Conservation (phyloP, 805 yeast genomes). For the Torulaspora maleeae region DNA sequence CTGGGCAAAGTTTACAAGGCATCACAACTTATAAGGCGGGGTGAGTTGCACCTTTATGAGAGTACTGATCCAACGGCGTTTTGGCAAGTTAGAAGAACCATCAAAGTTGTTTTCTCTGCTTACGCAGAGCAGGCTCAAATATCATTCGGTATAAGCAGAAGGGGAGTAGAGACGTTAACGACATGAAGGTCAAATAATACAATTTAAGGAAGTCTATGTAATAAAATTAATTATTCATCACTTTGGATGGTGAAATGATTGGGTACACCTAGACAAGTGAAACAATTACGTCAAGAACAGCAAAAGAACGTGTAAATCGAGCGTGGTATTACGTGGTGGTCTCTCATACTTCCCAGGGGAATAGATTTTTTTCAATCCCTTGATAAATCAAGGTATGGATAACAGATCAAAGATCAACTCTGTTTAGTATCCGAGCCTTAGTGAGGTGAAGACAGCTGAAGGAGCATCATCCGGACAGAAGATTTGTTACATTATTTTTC, state of each 20-base stretch:
- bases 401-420: not conserved
- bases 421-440: not conserved
- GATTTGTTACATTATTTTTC: not conserved
- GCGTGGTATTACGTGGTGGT: not conserved
- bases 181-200: constrained; percentile 2
- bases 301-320: not conserved
- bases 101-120: constrained; percentile 42
- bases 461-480: not conserved
- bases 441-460: not conserved
- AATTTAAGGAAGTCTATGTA: not conserved
- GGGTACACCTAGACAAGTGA: not conserved
- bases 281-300: not conserved
- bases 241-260: not conserved
- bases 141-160: constrained; percentile 23
- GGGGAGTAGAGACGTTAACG: constrained; percentile 25
- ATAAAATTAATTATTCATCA: not conserved
- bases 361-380: not conserved
- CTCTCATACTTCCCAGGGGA: not conserved
- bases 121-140: constrained; percentile 25
- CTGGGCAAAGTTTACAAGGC: constrained; percentile 43
- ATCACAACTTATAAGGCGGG: constrained; percentile 28
- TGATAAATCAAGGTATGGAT: too few relatives aligned
- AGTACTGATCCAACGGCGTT: constrained; percentile 31
- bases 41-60: constrained; percentile 33
- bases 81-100: constrained; percentile 35